A percentile compares a stretch with the other conserved stretches of the same genome.
phyloP scores from a whole-genome alignment of 768 basidiomycete genomes.

The Trametes cingulata region DNA sequence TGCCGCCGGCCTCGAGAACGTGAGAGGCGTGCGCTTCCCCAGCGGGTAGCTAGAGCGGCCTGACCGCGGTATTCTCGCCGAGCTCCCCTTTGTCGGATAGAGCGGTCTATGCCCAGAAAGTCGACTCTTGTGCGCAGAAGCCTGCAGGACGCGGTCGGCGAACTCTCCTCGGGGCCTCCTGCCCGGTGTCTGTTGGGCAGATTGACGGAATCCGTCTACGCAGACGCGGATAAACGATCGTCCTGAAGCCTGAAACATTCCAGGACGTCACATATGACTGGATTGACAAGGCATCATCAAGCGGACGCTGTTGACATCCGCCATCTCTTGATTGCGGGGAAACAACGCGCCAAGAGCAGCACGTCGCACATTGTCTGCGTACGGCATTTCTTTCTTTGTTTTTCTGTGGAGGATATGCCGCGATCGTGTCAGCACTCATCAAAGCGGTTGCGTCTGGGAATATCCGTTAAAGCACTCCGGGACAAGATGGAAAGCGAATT shows the following conservation, averaged over 20 bases:
- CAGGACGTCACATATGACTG: too few relatives aligned
- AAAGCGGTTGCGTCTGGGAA: too few relatives aligned
- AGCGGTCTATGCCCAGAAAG: slow-evolving; percentile 2
- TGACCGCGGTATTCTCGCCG: slow-evolving; percentile 5
- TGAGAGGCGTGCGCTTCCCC: not conserved
- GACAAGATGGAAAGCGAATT: too few relatives aligned
- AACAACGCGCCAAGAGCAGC: too few relatives aligned
- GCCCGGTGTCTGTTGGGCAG: not conserved
- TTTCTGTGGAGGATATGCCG: too few relatives aligned
- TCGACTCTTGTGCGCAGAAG: slow-evolving; percentile 1
- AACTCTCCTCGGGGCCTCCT: not conserved
- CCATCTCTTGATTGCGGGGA: not conserved
- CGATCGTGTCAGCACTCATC: too few relatives aligned
- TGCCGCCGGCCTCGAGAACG: not conserved
- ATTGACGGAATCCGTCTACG: not conserved
- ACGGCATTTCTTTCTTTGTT: too few relatives aligned
- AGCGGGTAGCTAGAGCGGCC: slow-evolving; percentile 1
- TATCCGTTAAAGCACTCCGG: too few relatives aligned
- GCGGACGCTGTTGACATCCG: not conserved
- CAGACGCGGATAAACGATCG: not conserved
- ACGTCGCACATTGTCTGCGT: too few relatives aligned
- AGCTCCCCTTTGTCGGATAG: slow-evolving; percentile 9
- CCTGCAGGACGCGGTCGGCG: not conserved
- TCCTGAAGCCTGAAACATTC: not conserved
- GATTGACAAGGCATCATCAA: too few relatives aligned